Percentiles rank a stretch among this genome's conserved stretches.
phyloP scores from a whole-genome alignment of 2,329 filamentous ascomycete genomes.

The Thelonectria rubi region DNA sequence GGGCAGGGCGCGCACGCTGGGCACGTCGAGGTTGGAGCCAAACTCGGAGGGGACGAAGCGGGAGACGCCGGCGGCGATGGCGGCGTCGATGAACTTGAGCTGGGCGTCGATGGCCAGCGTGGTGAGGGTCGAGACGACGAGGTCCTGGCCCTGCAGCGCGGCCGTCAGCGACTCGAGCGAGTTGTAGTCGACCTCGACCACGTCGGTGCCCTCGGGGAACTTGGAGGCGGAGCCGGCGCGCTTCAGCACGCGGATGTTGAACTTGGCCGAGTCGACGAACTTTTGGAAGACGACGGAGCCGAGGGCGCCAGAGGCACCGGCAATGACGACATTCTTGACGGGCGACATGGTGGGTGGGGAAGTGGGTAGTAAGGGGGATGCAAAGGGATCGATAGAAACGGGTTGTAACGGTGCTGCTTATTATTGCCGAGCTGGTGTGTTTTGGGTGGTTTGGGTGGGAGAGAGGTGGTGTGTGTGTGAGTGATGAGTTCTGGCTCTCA shows the following conservation, averaged over 20 bases:
- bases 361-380: too few species aligned
- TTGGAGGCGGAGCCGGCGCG: constrained; percentile 53
- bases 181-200: constrained; percentile 51
- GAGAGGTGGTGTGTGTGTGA: background rate
- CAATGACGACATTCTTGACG: constrained; percentile 51
- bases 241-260: constrained; percentile 49
- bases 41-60: constrained; percentile 71
- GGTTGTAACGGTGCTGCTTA: too few species aligned
- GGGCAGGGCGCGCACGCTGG: constrained; percentile 54
- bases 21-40: constrained; percentile 47
- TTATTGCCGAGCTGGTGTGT: too few species aligned
- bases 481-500: constrained; percentile 1
- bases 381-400: too few species aligned
- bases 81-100: constrained; percentile 63
- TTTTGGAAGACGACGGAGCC: constrained; percentile 45
- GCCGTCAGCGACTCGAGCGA: constrained; percentile 57
- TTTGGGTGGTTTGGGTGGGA: background rate
- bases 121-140: constrained; percentile 54
- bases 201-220: constrained; percentile 43
- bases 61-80: constrained; percentile 66
- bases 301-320: constrained; percentile 50
- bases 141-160: constrained; percentile 66
- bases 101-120: constrained; percentile 52
- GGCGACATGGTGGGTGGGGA: constrained; percentile 40
- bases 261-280: constrained; percentile 45